phyloP scores from a whole-genome alignment of 106 monocot genomes.

The Amphibolis antarctica region DNA sequence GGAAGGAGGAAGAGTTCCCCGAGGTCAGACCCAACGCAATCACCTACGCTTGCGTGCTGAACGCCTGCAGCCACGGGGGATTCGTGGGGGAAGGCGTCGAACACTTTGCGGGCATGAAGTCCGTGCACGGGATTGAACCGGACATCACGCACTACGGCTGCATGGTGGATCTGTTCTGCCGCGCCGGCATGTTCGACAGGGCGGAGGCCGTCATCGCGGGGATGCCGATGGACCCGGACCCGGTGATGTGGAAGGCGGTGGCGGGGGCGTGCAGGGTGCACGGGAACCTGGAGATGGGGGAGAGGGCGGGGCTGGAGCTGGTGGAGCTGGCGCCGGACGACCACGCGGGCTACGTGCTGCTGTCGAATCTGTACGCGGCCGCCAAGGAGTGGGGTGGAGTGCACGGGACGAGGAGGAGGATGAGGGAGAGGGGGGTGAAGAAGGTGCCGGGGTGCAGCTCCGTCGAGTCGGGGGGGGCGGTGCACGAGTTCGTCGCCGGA shows the following conservation, averaged over 20 bases:
- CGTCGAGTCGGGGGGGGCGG: slow-evolving; percentile 9
- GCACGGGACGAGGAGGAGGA: slow-evolving; percentile 33
- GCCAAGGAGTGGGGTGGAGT: slow-evolving; percentile 40
- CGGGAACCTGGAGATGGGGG: slow-evolving; percentile 33
- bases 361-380: slow-evolving; percentile 48
- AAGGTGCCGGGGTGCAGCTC: slow-evolving; percentile 33
- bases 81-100: slow-evolving; percentile 26
- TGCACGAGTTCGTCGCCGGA: slow-evolving; percentile 22
- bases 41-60: slow-evolving; percentile 37
- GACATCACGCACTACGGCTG: slow-evolving; percentile 57
- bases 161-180: slow-evolving; percentile 54
- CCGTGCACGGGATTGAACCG: slow-evolving; percentile 29
- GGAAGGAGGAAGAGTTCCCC: slow-evolving; percentile 23
- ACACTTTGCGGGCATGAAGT: slow-evolving; percentile 33
- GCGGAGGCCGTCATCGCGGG: slow-evolving; percentile 32
- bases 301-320: slow-evolving; percentile 37
- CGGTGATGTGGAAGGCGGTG: slow-evolving; percentile 48
- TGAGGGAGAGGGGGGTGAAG: slow-evolving; percentile 42
- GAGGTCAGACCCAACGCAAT: slow-evolving; percentile 32
- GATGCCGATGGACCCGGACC: slow-evolving; percentile 57
- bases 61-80: slow-evolving; percentile 62
- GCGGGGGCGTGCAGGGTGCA: slow-evolving; percentile 45
- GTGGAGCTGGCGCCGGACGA: slow-evolving; percentile 37
- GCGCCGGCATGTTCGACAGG: slow-evolving; percentile 37
- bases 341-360: slow-evolving; percentile 41